Base-by-base conservation (phyloP, 2,329 filamentous ascomycete species). In the Fusarium circinatum region DNA sequence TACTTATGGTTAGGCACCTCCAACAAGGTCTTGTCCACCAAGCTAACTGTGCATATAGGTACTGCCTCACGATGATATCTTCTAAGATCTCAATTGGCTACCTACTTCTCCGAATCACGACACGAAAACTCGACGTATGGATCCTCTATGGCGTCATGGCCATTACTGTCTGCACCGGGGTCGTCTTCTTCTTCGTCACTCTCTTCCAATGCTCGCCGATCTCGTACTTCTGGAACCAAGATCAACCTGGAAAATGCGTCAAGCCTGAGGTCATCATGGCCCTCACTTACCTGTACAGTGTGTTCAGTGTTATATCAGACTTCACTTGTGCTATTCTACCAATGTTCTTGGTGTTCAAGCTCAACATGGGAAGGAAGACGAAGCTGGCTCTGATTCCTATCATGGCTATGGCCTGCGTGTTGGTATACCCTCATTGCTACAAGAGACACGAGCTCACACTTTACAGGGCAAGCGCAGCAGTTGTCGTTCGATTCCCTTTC, bases 371-470 rank as follows among this genome's bases (percentile, higher is more conserved):
- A 51, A 74, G 70, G 13, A 84, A 82, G 62, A 86, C 85, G 6
- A 91, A 90, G 75, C 38, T 85, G 12, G 84, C 88, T 5, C 81
- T 91, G 28, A 85, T 86, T 15, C 82, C 83, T 11, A 84, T 91
- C 49, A 80, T 92, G 56, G 84, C 84, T 12, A 85, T 91, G 81
- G 91, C 89, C 34, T 89, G 89, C 74, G 76, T 86, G 85, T 83
- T 78, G 69, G 81, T 81, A 36, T 32, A 52, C 18, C 30, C 24
- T 60, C 8, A 18, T 51, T 11, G 15, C 32, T n/a, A 26, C 18
- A 41, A 15, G 26, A 38, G 41, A 41, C 28, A 39, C n/a, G 3
- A 59, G 48, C 74, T 78, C 55, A 78, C 61, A 60, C 20, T 36
- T 32, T 41, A 48, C 55, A 86, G 84, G 28, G 85, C 85, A n/a